Evolutionary conservation across 768 basidiomycete species (phyloP).

Genomic region (Tylopilus intermedius): DNA sequence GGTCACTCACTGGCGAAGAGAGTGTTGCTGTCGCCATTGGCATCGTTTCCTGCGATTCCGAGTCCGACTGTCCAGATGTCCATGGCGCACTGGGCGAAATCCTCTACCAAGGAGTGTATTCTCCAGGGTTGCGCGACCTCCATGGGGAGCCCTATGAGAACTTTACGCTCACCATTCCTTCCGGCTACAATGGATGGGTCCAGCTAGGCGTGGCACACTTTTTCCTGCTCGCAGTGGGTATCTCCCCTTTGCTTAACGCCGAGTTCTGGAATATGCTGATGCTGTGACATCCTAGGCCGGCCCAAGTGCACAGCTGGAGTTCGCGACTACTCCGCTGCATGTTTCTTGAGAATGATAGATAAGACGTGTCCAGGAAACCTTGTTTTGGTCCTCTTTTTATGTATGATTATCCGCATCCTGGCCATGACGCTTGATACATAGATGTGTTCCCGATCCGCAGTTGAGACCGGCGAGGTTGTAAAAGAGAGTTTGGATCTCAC

Average conservation of each 20-base stretch:
- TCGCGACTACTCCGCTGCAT: background rate
- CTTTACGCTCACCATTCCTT: constrained; percentile 5
- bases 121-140: background rate
- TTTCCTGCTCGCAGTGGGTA: constrained; percentile 6
- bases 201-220: constrained; percentile 6
- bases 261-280: background rate
- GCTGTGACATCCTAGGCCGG: background rate
- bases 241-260: too few relatives aligned
- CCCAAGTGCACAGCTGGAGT: background rate
- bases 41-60: background rate
- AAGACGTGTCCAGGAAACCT: background rate
- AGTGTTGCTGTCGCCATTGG: constrained; percentile 9
- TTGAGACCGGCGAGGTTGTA: background rate
- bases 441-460: background rate
- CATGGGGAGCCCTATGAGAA: background rate
- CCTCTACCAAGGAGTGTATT: background rate
- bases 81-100: background rate
- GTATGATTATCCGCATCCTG: too few relatives aligned
- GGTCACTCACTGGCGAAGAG: background rate
- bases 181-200: background rate
- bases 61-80: constrained; percentile 1
- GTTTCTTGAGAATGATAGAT: background rate
- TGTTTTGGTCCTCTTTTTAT: background rate
- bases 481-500: background rate
- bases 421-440: too few relatives aligned